These are phyloP conservation scores for Wickerhamomyces sydowiorum DNA, from an alignment of 805 yeast genomes.

Conservation along the genomic window DNA sequence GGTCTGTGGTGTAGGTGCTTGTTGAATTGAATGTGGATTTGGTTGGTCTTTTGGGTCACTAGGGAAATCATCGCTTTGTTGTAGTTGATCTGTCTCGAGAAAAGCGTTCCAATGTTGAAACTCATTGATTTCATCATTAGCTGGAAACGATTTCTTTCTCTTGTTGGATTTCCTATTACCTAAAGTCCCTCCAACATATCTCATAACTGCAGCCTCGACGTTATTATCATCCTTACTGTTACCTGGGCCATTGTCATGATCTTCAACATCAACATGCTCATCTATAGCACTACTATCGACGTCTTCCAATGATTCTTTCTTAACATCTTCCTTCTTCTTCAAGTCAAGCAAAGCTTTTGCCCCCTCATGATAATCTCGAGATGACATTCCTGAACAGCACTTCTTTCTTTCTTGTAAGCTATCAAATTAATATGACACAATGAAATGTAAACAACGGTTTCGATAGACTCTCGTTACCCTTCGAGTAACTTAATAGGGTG, in stretches of 20 bases:
- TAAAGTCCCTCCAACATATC: slow-evolving; percentile 61
- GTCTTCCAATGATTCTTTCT: background rate
- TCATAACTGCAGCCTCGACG: slow-evolving; percentile 77
- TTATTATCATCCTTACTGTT: slow-evolving; percentile 32
- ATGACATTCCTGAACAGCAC: slow-evolving; percentile 2
- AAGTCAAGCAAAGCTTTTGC: slow-evolving; percentile 20
- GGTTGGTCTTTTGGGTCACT: slow-evolving; percentile 7
- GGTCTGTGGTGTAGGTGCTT: slow-evolving; percentile 6
- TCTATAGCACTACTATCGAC: background rate
- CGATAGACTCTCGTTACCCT: slow-evolving; percentile 1
- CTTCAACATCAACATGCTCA: background rate
- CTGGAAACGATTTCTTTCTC: slow-evolving; percentile 14
- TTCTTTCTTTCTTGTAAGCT: background rate
- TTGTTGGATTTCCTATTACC: slow-evolving; percentile 35
- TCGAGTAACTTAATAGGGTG: background rate
- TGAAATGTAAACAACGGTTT: slow-evolving; percentile 1
- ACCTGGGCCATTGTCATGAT: slow-evolving; percentile 2
- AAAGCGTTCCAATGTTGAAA: slow-evolving; percentile 25
- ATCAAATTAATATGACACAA: background rate
- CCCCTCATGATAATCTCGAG: slow-evolving; percentile 19
- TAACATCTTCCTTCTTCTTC: slow-evolving; percentile 17
- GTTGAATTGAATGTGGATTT: slow-evolving; percentile 23
- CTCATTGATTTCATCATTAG: slow-evolving; percentile 18
- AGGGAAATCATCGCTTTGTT: slow-evolving; percentile 13
- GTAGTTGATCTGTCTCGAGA: slow-evolving; percentile 19